Evolutionary conservation across 257 asterid species (phyloP).

Genomic region (Nicotiana tomentosiformis): DNA sequence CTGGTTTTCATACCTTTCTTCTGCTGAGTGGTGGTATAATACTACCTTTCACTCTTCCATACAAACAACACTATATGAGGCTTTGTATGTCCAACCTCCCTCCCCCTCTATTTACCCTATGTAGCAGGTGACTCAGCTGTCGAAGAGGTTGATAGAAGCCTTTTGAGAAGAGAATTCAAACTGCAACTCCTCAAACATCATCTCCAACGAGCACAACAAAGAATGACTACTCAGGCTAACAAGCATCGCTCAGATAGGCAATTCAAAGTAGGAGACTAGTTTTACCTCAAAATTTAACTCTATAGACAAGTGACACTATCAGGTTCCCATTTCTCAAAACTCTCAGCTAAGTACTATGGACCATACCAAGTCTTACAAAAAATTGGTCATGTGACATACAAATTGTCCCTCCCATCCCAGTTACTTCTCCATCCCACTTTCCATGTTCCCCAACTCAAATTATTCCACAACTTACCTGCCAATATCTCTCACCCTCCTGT

Average conservation of each 20-base stretch:
- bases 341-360: background rate
- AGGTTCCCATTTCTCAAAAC: background rate
- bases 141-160: background rate
- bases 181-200: background rate
- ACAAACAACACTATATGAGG: too few relatives aligned
- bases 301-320: background rate
- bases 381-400: background rate
- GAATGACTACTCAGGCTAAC: background rate
- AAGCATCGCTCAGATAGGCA: background rate
- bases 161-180: background rate
- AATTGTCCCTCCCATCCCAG: background rate
- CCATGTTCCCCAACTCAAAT: background rate
- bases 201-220: background rate
- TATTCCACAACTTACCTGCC: background rate
- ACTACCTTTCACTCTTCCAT: too few relatives aligned
- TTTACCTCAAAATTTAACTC: background rate
- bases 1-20: too few relatives aligned
- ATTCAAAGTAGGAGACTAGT: background rate
- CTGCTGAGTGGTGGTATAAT: too few relatives aligned
- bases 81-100: too few relatives aligned
- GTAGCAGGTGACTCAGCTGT: background rate
- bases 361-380: background rate
- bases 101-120: background rate
- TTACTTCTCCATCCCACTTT: background rate
- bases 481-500: too few relatives aligned